These are phyloP conservation scores for Tylopilus sp. DNA, from an alignment of 1,284 basidiomycete genomes.

Conservation along the genomic window DNA sequence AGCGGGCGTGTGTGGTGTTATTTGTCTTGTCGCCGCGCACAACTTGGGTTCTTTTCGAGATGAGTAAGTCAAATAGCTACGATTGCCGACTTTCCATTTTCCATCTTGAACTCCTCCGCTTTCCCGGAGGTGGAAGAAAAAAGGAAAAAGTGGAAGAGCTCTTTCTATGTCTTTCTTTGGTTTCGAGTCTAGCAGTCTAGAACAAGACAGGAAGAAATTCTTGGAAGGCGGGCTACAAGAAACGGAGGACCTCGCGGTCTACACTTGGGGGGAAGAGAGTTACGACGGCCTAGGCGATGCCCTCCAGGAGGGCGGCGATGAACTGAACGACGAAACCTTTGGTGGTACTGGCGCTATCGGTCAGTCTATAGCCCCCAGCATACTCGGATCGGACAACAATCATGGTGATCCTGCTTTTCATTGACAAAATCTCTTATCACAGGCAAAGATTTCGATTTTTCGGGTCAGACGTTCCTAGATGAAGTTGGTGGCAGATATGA, in stretches of 20 bases:
- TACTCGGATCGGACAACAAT: slow-evolving; percentile 21
- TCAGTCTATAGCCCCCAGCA: slow-evolving; percentile 59
- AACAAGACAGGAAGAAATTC: slow-evolving; percentile 58
- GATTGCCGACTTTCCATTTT: slow-evolving; percentile 17
- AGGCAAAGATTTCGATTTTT: slow-evolving; percentile 96
- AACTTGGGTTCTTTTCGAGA: slow-evolving; percentile 6
- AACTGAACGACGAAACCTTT: slow-evolving; percentile 96
- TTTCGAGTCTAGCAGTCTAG: slow-evolving; percentile 64
- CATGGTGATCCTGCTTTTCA: background rate
- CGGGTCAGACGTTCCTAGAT: slow-evolving; percentile 43
- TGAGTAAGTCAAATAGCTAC: slow-evolving; percentile 7
- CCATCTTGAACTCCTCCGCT: slow-evolving; percentile 13
- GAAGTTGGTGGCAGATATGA: slow-evolving; percentile 11
- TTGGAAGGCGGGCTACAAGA: slow-evolving; percentile 52
- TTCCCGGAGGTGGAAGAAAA: slow-evolving; percentile 19
- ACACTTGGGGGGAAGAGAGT: slow-evolving; percentile 86
- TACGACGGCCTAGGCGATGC: slow-evolving; percentile 89
- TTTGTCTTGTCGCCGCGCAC: slow-evolving; percentile 17
- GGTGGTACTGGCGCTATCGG: slow-evolving; percentile 69
- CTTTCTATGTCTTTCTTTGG: slow-evolving; percentile 77
- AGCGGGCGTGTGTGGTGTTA: slow-evolving; percentile 22
- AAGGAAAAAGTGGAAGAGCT: slow-evolving; percentile 3
- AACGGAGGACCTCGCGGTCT: slow-evolving; percentile 79
- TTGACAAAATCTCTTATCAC: slow-evolving; percentile 9
- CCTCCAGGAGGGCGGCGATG: slow-evolving; percentile 86